Evolutionary conservation across 331 rosid genomes (phyloP), one percentile per base, ranked within the genome.

Genomic region (Cydonia oblonga): DNA sequence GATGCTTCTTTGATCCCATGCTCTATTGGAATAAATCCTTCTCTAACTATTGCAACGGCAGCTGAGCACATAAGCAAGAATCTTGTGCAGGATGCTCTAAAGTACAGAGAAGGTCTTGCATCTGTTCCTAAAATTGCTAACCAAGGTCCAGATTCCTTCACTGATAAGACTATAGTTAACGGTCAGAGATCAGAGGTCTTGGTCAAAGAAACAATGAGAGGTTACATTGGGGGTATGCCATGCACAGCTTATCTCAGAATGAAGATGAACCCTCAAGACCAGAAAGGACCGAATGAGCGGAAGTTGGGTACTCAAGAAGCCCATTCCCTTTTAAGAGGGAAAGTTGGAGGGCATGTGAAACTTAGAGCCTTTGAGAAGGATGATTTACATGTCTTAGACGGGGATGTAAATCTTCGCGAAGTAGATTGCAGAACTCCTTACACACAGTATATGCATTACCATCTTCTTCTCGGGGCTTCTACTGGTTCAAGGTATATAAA

Each of bases 1-100:
- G 79, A 81, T 56, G 84, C 81, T 81, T 81, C 84, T 73, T 64
- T 81, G 62, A 68, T 81, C 44, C 84, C 81, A 63, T 77, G 81
- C 64, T 81, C 81, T 63, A 76, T 81, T 54, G 79, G 84, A 20
- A 75, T 73, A 49, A 81, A 81, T 49, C 81, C 84, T n/a, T 68
- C 81, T 81, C 66, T 81, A 62, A 81, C 84, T 2, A 81, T 81
- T 5, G 12, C 81, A 7, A 68, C 77, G 20, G 81, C 22, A 16
- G 74, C 84, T 30, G 84, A 81, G 69, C 75, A 68, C 52, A 52
- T 81, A 62, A 76, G 84, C 56, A 73, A 30, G 73, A 65, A 77
- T 19, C 79, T 73, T 64, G 84, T 81, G 49, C 70, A 64, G 35
- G 81, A 76, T 19, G 64, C 49, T 76, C 75, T 81, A 71, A 68